Base-by-base conservation (phyloP, 345 rosid species). In the Brassica carinata region DNA sequence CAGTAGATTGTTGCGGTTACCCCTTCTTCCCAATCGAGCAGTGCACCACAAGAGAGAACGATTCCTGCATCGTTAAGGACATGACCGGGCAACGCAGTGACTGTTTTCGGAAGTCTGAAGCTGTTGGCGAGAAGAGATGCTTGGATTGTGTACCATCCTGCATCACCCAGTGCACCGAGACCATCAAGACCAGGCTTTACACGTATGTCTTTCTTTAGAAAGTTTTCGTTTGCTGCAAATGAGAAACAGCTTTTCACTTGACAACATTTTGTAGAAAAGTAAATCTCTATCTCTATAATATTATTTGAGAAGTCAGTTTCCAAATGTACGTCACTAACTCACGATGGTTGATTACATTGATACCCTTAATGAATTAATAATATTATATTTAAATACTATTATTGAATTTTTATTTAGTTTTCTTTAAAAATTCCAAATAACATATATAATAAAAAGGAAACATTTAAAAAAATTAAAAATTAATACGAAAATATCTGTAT, bases 151-250 rank as follows among this genome's bases (percentile, higher is more conserved):
- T 94, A 94, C 98, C 98, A 94, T 27, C 98, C 97, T 11, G 87
- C 84, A 63, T 94, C 98, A 8, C 97, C 98, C 0, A 94, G 92
- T 4, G 95, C 87, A 19, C 98, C 98, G 2, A 88, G 96, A 9
- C 87, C 86, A 51, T 94, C 97, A 0, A 94, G 97, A 63, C 91
- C 90, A 19, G 95, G 94, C 85, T 91, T 92, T 17, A 92, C 97
- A n/a, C 94, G 90, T 40, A 89, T 87, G 81, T 92, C 89, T 33
- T 89, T 81, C 64, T 84, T 84, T 7, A 94, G 85, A 80, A 92
- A 94, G 36, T 82, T 82, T 19, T 86, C 79, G 9, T 72, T 85
- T 8, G 66, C 91, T 53, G 79, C 82, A 76, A 87, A 91, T 18
- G 96, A 23, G 70, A 92, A 91, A 83, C 87, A 84, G 77, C 86